A percentile compares a stretch with the other conserved stretches of the same genome.
Evolutionary conservation across 2,329 filamentous ascomycete species (phyloP).

Genomic region (Aspergillus texensis): DNA sequence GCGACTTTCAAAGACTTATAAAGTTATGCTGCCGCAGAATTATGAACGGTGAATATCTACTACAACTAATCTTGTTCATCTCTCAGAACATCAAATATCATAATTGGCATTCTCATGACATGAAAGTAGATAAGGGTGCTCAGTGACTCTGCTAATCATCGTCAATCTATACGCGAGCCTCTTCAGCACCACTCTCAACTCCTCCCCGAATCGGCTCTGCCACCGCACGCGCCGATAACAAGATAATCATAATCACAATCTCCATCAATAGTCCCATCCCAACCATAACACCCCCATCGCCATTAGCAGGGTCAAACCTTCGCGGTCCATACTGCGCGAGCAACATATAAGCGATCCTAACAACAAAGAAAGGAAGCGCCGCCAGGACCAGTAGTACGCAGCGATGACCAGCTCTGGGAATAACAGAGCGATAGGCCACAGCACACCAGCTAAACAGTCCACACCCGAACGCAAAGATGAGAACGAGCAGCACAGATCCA

Average conservation of each 20-base stretch:
- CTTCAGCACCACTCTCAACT: not conserved
- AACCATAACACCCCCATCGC: conserved; percentile 20
- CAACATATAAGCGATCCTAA: conserved; percentile 28
- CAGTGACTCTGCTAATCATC: not conserved
- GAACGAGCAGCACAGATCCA: conserved; percentile 24
- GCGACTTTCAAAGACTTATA: conserved; percentile 30
- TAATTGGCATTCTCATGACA: not conserved
- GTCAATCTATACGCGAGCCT: not conserved
- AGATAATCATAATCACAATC: conserved; percentile 21
- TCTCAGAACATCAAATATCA: not conserved
- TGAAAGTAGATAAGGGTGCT: not conserved
- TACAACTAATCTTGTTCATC: no score
- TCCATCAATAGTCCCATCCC: conserved; percentile 33
- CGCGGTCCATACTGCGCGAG: conserved; percentile 23
- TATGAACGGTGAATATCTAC: conserved; percentile 3
- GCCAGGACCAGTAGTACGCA: conserved; percentile 21
- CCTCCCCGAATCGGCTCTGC: conserved; percentile 23
- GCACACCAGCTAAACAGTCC: conserved; percentile 25
- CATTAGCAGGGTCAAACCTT: conserved; percentile 20
- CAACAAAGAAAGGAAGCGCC: conserved; percentile 26
- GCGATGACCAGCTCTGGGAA: conserved; percentile 22
- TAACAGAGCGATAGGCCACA: conserved; percentile 17
- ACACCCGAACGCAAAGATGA: conserved; percentile 27
- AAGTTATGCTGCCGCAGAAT: conserved; percentile 25
- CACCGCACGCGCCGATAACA: conserved; percentile 24